Percentiles rank a stretch among this genome's conserved stretches.
Evolutionary conservation across 345 rosid genomes (phyloP).

Genomic region (Dipteronia sinensis): DNA sequence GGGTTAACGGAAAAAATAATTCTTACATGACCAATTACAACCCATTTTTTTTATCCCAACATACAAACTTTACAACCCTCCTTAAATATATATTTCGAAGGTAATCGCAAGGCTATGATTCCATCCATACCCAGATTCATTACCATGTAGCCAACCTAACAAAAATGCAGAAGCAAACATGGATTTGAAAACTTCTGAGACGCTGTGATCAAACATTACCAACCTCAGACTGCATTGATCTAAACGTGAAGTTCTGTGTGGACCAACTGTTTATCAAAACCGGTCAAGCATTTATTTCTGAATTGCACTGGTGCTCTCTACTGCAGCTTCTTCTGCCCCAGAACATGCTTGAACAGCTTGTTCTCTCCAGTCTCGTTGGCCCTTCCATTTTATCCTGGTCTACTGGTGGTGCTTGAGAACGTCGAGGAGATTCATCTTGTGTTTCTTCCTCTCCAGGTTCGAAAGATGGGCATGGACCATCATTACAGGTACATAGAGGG

Average conservation of each 20-base stretch:
- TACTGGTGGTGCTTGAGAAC: slow-evolving; percentile 36
- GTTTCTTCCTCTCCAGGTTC: slow-evolving; percentile 64
- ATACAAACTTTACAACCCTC: slow-evolving; percentile 31
- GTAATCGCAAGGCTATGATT: slow-evolving; percentile 20
- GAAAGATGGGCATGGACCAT: slow-evolving; percentile 78
- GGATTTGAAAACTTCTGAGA: slow-evolving; percentile 22
- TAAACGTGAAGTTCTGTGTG: neutral
- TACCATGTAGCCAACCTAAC: slow-evolving; percentile 20
- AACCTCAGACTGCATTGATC: neutral
- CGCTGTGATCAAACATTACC: neutral
- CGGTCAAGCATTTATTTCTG: slow-evolving; percentile 88
- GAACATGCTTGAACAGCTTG: slow-evolving; percentile 91
- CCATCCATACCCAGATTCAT: slow-evolving; percentile 19
- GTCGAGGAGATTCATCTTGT: slow-evolving; percentile 49
- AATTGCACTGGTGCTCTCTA: slow-evolving; percentile 96
- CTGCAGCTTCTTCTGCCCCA: slow-evolving; percentile 99
- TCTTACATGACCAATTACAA: slow-evolving; percentile 21
- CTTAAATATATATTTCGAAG: slow-evolving; percentile 13
- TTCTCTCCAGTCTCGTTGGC: slow-evolving; percentile 64
- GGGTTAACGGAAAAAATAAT: neutral
- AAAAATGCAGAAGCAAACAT: slow-evolving; percentile 32
- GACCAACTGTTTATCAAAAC: neutral
- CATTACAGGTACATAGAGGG: slow-evolving; percentile 86
- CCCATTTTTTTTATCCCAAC: slow-evolving; percentile 12
- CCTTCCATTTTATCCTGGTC: slow-evolving; percentile 80